Conservation (phyloP, 129 eudicot genomes). For the Smallanthus sonchifolius region DNA sequence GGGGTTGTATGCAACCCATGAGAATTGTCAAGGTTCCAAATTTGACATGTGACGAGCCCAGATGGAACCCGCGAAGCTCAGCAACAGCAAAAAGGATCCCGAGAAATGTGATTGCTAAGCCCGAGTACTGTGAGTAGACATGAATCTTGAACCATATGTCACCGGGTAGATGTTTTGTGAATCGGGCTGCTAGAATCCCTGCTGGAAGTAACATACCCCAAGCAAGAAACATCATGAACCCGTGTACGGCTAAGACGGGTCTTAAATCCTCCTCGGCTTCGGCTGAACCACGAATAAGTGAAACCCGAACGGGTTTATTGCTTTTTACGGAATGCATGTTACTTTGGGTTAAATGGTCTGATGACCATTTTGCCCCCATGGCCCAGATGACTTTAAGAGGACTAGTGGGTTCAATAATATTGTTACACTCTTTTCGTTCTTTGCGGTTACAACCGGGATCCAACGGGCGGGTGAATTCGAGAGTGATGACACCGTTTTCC, state of each 20-base stretch:
- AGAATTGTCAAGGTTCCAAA: slow-evolving; percentile 66
- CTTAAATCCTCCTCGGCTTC: slow-evolving; percentile 92
- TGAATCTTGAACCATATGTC: slow-evolving; percentile 85
- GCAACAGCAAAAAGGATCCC: slow-evolving; percentile 95
- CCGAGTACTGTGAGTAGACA: slow-evolving; percentile 88
- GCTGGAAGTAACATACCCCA: slow-evolving; percentile 94
- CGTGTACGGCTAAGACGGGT: slow-evolving; percentile 91
- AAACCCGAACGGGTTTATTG: slow-evolving; percentile 73
- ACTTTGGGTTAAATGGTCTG: slow-evolving; percentile 60
- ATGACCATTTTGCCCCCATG: slow-evolving; percentile 91
- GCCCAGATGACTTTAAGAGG: slow-evolving; percentile 95
- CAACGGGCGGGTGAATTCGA: slow-evolving; percentile 91
- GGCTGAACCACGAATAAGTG: slow-evolving; percentile 76
- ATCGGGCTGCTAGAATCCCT: slow-evolving; percentile 88
- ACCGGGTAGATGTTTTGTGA: slow-evolving; percentile 70
- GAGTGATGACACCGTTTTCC: slow-evolving; percentile 76
- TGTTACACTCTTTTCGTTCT: slow-evolving; percentile 71
- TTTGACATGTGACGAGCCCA: slow-evolving; percentile 71
- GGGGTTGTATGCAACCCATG: slow-evolving; percentile 66
- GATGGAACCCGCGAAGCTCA: slow-evolving; percentile 74
- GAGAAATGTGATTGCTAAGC: slow-evolving; percentile 69
- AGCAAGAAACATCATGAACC: slow-evolving; percentile 97
- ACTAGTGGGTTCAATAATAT: slow-evolving; percentile 76
- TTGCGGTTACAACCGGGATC: slow-evolving; percentile 65
- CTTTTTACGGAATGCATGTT: slow-evolving; percentile 89